A percentile compares a stretch with the other conserved stretches of the same genome.
phyloP scores from a whole-genome alignment of 2,329 filamentous ascomycete species.

The Akanthomyces muscarius region DNA sequence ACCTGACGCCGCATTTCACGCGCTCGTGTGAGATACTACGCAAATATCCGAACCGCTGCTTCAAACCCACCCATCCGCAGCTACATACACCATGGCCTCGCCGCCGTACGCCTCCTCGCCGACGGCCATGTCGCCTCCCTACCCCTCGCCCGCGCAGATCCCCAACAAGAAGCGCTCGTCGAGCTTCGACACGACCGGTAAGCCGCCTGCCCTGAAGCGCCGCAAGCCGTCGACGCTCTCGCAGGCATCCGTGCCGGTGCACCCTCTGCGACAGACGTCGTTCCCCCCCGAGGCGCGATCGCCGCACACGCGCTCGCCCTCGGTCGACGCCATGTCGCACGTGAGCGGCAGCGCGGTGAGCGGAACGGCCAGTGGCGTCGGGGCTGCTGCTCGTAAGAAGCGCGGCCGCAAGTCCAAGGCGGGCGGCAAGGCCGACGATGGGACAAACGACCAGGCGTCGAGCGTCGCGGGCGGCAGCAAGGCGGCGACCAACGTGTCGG shows the following conservation, averaged over 20 bases:
- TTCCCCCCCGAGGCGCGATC: slow-evolving; percentile 65
- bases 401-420: slow-evolving; percentile 58
- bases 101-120: slow-evolving; percentile 50
- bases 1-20: not conserved
- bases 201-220: slow-evolving; percentile 50
- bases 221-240: slow-evolving; percentile 67
- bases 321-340: slow-evolving; percentile 56
- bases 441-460: slow-evolving; percentile 39
- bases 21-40: not conserved
- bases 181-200: slow-evolving; percentile 50
- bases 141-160: slow-evolving; percentile 47
- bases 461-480: slow-evolving; percentile 37
- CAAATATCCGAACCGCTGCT: no score
- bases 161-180: slow-evolving; percentile 57
- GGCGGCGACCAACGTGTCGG: slow-evolving; percentile 42
- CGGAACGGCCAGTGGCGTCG: slow-evolving; percentile 32
- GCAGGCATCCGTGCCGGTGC: slow-evolving; percentile 50
- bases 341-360: slow-evolving; percentile 59
- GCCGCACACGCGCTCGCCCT: slow-evolving; percentile 60
- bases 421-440: slow-evolving; percentile 43
- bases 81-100: slow-evolving; percentile 46
- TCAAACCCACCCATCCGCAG: not conserved
- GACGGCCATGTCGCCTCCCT: slow-evolving; percentile 52
- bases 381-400: slow-evolving; percentile 51
- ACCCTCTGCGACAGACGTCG: slow-evolving; percentile 75